phyloP scores from a whole-genome alignment of 345 rosid genomes.

The Toxicodendron radicans region DNA sequence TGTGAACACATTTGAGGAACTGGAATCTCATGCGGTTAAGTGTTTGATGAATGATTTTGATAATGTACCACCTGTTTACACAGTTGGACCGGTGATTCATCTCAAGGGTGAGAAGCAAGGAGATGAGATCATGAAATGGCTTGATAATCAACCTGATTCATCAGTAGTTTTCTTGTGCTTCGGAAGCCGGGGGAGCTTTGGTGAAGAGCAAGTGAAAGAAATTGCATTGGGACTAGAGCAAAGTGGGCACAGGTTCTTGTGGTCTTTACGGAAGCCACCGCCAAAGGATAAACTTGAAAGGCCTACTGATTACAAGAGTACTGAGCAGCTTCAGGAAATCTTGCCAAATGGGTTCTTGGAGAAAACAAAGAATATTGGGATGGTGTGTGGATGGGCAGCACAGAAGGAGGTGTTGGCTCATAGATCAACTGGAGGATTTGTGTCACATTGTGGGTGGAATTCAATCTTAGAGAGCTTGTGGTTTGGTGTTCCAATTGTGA shows the following conservation, averaged over 20 bases:
- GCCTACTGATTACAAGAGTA: not conserved
- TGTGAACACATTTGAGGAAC: not conserved
- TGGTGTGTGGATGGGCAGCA: constrained; percentile 31
- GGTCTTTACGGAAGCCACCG: constrained; percentile 2
- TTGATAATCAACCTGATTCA: constrained; percentile 30
- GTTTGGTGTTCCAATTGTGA: constrained; percentile 27
- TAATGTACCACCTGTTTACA: constrained; percentile 16
- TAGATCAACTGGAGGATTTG: constrained; percentile 35
- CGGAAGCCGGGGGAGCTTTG: constrained; percentile 30
- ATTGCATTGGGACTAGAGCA: constrained; percentile 24
- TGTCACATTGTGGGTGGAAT: constrained; percentile 48
- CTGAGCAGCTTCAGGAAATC: not conserved
- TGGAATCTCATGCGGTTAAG: not conserved
- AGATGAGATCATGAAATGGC: constrained; percentile 25
- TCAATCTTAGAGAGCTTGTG: constrained; percentile 38
- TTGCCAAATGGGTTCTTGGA: constrained; percentile 21
- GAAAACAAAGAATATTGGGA: constrained; percentile 6
- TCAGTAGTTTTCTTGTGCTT: constrained; percentile 40
- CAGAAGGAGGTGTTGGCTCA: constrained; percentile 19
- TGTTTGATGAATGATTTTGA: not conserved
- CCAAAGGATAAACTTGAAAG: not conserved
- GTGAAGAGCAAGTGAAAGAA: constrained; percentile 19
- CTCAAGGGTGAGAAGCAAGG: not conserved
- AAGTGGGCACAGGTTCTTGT: constrained; percentile 22
- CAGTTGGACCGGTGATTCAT: constrained; percentile 8